Conservation (phyloP, 345 rosid genomes). For the Salix dunnii region DNA sequence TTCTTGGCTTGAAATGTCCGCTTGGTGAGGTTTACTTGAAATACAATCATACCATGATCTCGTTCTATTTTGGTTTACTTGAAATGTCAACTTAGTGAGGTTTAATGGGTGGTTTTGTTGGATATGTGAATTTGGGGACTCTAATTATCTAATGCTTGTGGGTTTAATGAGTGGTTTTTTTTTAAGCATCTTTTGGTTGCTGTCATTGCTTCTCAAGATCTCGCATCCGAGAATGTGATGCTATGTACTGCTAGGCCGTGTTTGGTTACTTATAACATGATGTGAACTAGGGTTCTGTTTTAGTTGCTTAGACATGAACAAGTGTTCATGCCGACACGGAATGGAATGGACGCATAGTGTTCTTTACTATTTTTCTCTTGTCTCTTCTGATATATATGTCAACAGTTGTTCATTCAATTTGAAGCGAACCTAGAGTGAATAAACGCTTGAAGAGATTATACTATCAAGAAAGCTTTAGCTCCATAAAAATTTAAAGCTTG, state of each 20-base stretch:
- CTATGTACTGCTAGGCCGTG: slow-evolving; percentile 13
- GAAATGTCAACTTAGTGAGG: background rate
- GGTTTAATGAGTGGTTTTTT: slow-evolving; percentile 1
- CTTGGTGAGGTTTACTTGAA: background rate
- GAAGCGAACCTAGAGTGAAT: background rate
- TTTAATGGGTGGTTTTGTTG: background rate
- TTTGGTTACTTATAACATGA: slow-evolving; percentile 9
- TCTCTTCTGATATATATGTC: background rate
- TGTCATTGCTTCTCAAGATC: slow-evolving; percentile 13
- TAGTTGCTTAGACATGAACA: background rate
- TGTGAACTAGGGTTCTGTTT: slow-evolving; percentile 4
- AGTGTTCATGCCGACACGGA: background rate
- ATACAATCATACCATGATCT: too few species aligned
- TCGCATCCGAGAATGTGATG: slow-evolving; percentile 16
- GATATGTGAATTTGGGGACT: background rate
- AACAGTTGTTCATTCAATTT: background rate
- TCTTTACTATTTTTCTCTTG: background rate
- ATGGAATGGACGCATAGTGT: background rate
- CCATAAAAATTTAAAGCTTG: background rate
- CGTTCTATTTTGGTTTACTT: background rate
- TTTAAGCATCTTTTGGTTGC: background rate
- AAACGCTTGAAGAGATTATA: background rate
- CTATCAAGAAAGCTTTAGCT: background rate
- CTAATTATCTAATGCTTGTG: background rate
- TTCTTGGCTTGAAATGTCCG: background rate